Evolutionary conservation across 495 filamentous ascomycete species (phyloP), one percentile per base, ranked within the genome.

Genomic region (Elaphomyces granulatus): DNA sequence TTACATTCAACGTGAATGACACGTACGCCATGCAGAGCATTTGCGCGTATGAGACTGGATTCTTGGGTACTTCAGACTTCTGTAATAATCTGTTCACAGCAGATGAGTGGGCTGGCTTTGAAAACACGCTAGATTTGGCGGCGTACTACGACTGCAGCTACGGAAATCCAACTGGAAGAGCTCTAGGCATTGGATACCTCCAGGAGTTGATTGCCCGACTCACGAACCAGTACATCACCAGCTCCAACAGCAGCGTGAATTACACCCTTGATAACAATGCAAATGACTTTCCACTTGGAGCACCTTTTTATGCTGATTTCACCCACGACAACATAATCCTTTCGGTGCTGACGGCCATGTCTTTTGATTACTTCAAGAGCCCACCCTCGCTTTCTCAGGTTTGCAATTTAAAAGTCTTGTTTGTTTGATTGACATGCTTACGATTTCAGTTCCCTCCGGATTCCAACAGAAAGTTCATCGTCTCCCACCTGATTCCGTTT

Each of bases 251-350:
- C 2, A 72, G 65, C 40, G 79, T 74, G 6, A 92, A 94, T 47
- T 60, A 54, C 10, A 88, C 85, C 0, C 66, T 92, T 0, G 81
- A 90, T 47, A 55, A 47, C 2, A 58, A 69, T 30, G 50, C 58
- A 2, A 44, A 42, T 8, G 82, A 78, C 0, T 94, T 92, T 49
- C 83, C 86, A 0, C 53, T 90, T 6, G 66, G 73, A 31, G 55
- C 60, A 15, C 58, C 43, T 3, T 54, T 90, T 3, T 94, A 85
- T 44, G 83, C 82, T 0, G 86, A 94, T 57, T 92, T 94, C 52
- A 79, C 75, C 15, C 86, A 94, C 50, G 86, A 94, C 57, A 92
- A 90, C 52, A 75, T 80, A 42, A 80, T 92, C n/a, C n/a, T n/a
- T n/a, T n/a, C n/a, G n/a, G n/a, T n/a, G n/a, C n/a, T n/a, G n/a